A percentile compares a stretch with the other conserved stretches of the same genome.
These are phyloP conservation scores for Hirschfeldia incana DNA, from an alignment of 345 rosid species.

Conservation along the genomic window DNA sequence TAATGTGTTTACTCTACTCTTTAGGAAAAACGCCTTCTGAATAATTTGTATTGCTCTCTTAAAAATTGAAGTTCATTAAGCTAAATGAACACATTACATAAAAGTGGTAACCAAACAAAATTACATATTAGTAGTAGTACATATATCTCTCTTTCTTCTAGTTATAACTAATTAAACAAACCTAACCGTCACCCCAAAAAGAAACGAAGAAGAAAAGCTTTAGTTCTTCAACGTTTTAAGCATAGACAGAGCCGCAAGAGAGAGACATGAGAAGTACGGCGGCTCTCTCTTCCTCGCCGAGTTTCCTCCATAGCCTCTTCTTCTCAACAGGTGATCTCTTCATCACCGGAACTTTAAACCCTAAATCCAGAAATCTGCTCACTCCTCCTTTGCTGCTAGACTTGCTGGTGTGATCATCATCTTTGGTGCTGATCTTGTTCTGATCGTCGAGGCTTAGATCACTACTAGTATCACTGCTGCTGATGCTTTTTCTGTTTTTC, in stretches of 20 bases:
- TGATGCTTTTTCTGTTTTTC: constrained; percentile 39
- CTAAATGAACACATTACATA: constrained; percentile 33
- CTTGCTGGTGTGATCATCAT: constrained; percentile 8
- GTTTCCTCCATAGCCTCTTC: constrained; percentile 55
- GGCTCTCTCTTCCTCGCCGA: constrained; percentile 79
- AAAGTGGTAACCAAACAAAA: constrained; percentile 2
- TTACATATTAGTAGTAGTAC: constrained; percentile 18
- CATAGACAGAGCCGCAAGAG: constrained; percentile 77
- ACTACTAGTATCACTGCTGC: background rate
- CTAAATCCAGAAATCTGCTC: constrained; percentile 22
- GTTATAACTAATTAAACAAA: constrained; percentile 15
- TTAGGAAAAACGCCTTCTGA: background rate
- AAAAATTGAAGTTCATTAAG: constrained; percentile 19
- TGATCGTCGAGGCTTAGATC: constrained; percentile 19
- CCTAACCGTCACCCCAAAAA: constrained; percentile 3
- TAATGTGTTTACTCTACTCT: background rate
- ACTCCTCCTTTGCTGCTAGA: background rate
- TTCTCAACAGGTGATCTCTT: constrained; percentile 50
- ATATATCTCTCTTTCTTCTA: constrained; percentile 17
- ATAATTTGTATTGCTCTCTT: background rate
- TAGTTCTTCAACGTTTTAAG: constrained; percentile 28
- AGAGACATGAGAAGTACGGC: constrained; percentile 89
- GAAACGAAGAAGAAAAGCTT: background rate
- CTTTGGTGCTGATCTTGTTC: background rate
- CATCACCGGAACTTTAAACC: constrained; percentile 40